These are phyloP conservation scores for Botryotinia calthae DNA, from an alignment of 2,329 filamentous ascomycete species.

Conservation along the genomic window DNA sequence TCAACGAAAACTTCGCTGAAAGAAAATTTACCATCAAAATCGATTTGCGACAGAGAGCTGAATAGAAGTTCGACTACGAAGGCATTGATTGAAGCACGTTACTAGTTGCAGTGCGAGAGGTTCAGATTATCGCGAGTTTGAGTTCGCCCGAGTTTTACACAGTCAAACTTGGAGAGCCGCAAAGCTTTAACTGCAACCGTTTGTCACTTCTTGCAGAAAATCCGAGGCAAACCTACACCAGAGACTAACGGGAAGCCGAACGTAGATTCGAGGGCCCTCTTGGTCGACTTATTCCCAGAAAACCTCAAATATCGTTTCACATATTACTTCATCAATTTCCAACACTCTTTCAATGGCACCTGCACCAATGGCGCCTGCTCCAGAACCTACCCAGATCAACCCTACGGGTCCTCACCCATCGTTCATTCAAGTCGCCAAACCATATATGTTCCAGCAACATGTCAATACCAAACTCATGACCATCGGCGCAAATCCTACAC, in stretches of 20 bases:
- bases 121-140: background rate
- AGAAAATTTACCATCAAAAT: background rate
- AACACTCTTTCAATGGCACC: constrained; percentile 1
- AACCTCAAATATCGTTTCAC: background rate
- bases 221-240: background rate
- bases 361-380: constrained; percentile 29
- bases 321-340: background rate
- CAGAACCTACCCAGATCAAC: constrained; percentile 13
- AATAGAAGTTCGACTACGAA: constrained; percentile 5
- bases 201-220: background rate
- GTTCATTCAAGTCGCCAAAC: constrained; percentile 46
- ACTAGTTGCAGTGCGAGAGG: background rate
- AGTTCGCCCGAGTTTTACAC: background rate
- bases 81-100: background rate
- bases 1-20: background rate
- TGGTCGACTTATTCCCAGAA: background rate
- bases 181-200: constrained; percentile 6
- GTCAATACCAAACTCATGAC: constrained; percentile 70
- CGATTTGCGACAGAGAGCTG: constrained; percentile 1
- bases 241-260: background rate
- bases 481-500: constrained; percentile 69
- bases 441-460: constrained; percentile 79
- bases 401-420: constrained; percentile 36
- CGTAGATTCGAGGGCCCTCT: background rate
- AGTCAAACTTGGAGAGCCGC: constrained; percentile 6